Evolutionary conservation across 495 filamentous ascomycete genomes (phyloP), one percentile per base, ranked within the genome.

Genomic region (Pyrenula aspistea): DNA sequence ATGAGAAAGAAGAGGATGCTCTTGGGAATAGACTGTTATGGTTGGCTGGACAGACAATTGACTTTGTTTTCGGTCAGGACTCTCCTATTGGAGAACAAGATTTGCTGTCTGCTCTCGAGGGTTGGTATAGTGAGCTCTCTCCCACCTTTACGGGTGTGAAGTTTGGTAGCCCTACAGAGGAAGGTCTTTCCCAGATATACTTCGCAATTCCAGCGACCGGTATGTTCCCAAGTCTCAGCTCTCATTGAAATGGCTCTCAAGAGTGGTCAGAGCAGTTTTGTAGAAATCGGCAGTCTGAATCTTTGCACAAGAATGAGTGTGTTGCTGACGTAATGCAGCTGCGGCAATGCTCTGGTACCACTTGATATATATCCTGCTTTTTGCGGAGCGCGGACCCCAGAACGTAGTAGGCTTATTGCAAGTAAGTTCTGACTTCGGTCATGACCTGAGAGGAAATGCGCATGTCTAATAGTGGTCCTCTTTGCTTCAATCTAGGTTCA

Each of bases 1-100:
- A 49, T 22, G 59, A 64, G 48, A 42, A 22, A 19, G 19, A 57
- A 42, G 62, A 64, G 57, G 62, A 64, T 49, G 53, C 53, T 24
- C n/a, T 64, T 22, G 62, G 55, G n/a, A 61, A 58, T 22, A 59
- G 11, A 19, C 22, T 24, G 22, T 19, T 42, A 15, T 42, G 31
- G 31, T 42, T 42, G 31, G 31, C 31, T 42, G 31, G 31, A 42
- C 31, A 42, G 15, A 15, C 31, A 15, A 42, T 42, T 15, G 31
- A 42, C 31, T 15, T 42, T 42, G 15, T 15, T 8, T 42, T 42
- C 15, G 31, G 8, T 8, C 31, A 42, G 15, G 31, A 42, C 8
- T 4, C 31, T 15, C 4, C 31, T 42, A 8, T 42, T 42, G 8
- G 15, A 42, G 15, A 15, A 42, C 8, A 4, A 8, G 31, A 42